Evolutionary conservation across 1,284 basidiomycete species (phyloP), one percentile per base, ranked within the genome.

Genomic region (Heterobasidion irregulare): DNA sequence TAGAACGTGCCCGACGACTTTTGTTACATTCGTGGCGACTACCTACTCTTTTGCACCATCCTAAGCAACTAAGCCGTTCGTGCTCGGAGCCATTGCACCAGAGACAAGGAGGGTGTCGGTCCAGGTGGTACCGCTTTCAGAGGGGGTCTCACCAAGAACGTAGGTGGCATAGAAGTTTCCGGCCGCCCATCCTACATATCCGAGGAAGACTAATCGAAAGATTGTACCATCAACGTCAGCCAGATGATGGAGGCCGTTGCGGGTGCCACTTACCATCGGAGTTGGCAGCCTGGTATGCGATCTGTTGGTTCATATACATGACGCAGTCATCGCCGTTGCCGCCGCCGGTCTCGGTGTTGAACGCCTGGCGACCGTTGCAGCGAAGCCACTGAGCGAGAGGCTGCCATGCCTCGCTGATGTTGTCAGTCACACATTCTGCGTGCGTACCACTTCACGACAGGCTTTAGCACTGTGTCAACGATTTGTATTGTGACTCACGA

Each of bases 341-440:
- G 34, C 80, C 83, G 47, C 83, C 83, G 0, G 81, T 83, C 65
- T 85, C 83, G 13, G 80, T 80, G 62, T 82, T 74, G 64, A 86
- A 73, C 6, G 82, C 83, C 61, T 82, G 78, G 45, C 83, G 74
- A n/a, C 72, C 73, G 56, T 81, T 75, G 53, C 64, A 64, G 35
- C 75, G 68, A 10, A 84, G 72, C 75, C 76, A 84, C 43, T 69
- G 61, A 3, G 74, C 72, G 38, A 85, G 73, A 19, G 75, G 75
- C 10, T 63, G 66, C 74, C 79, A 77, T 5, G 75, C 69, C 36
- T 69, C 67, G 32, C 73, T 72, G 56, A 80, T 80, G 66, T 81
- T 80, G 64, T 77, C 75, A 1, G 75, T 82, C 33, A 72, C 73
- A 52, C 78, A 76, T 55, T 76, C 72, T 4, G 62, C 57, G 58